Base-by-base conservation (phyloP, 768 basidiomycete genomes). In the Amanita fuliginea region DNA sequence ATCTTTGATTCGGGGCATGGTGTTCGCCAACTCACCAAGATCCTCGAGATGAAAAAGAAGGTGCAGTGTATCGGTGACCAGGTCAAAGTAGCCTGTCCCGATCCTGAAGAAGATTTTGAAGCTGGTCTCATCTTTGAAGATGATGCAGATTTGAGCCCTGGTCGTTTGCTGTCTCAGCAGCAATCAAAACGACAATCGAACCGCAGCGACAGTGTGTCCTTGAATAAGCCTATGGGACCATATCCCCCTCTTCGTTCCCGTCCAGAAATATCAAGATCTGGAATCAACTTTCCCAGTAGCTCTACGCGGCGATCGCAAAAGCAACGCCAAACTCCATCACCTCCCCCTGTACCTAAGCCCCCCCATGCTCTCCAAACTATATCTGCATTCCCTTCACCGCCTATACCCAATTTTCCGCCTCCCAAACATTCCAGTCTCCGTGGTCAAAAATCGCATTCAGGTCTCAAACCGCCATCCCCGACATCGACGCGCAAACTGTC, bases 91-190 rank as follows among this genome's bases (percentile, higher is more conserved):
- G 67, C 78, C 21, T 72, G 66, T 51, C 76, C 80, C 13, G 78
- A 88, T 62, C 77, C 73, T 10, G 89, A 92, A 57, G 88, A 91
- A 53, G 86, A 90, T 62, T 90, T 91, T 54, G 89, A 93, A 64
- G 76, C 76, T 53, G 89, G 89, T 11, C 80, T 93, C 46, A 75
- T 90, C 55, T 82, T 93, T 57, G 82, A 84, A 57, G 85, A 87
- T 54, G 88, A 88, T 60, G 76, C 75, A 47, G 87, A 91, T 59
- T 78, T 92, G 42, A 89, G 83, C 59, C 85, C 86, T 11, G 85
- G 83, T 61, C 72, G 86, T 47, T 74, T 91, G 18, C 67, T 80
- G 34, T 66, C 69, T 28, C 72, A 74, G 19, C 63, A 67, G 16
- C 69, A 76, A 53, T 64, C 67, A 16, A 66, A 68, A 49, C 74